Evolutionary conservation across 2,329 filamentous ascomycete genomes (phyloP), one percentile per base, ranked within the genome.

Genomic region (Neofusicoccum umdonicola): DNA sequence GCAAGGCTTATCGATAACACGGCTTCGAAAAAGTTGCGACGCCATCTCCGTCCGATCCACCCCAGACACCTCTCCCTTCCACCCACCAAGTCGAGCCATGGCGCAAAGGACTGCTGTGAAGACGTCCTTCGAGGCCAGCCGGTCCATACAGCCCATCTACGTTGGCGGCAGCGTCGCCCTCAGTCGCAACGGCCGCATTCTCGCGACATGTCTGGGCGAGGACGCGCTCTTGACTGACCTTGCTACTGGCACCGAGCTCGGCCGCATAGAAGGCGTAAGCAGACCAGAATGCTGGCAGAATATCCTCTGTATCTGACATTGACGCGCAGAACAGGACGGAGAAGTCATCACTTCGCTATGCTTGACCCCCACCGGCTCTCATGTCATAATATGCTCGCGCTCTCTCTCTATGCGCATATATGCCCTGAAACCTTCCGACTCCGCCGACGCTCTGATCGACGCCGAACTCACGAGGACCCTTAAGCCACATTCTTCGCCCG

Each of bases 381-480:
- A 97, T 77, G 85, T 98, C 63, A 88, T 97, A 68, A 82, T 96
- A 70, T 98, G 93, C 81, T 99, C 95, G 17, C 89, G 94, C 69
- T 98, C 94, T n/a, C 84, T 97, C 63, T 93, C 93, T 6, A 96
- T 98, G 93, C 90, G 91, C 73, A 93, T 98, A 69, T 98, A 92
- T 79, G 80, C 89, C 17, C 83, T 99, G 31, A 84, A 84, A 60
- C 81, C 83, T 31, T 86, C 86, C 19, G 81, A 81, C 62, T 76
- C 82, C 34, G 82, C 85, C 19, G 82, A 85, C 42, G 82, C 82
- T 52, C 78, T 82, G 4, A 83, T 93, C 67, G 85, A 88, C 62
- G 79, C 88, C 19, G 87, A 89, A 57, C 86, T 96, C 15, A 76
- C 91, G 15, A 88, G 93, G 71, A 93, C 92, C 3, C 78, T 97